Conservation (phyloP, 2,329 filamentous ascomycete species). For the Neopestalotiopsis sp. region DNA sequence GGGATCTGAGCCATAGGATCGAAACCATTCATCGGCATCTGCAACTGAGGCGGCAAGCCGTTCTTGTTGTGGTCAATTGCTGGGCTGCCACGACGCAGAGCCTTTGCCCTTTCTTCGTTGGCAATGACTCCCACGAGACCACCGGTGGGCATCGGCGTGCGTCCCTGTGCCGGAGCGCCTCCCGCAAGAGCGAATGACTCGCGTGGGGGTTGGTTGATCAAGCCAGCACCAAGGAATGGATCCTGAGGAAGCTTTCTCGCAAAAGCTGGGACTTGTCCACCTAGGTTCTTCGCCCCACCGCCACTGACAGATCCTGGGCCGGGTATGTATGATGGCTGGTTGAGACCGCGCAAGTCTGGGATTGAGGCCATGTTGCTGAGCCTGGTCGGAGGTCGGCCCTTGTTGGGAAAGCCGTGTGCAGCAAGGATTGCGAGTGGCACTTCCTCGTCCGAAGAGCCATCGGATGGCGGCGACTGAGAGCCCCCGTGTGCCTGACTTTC, state of each 20-base stretch:
- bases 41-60: conserved; percentile 34
- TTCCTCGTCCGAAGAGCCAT: conserved; percentile 81
- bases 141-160: conserved; percentile 62
- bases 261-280: conserved; percentile 74
- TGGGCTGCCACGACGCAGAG: conserved; percentile 79
- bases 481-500: conserved; percentile 38
- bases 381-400: conserved; percentile 74
- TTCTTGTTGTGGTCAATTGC: conserved; percentile 60
- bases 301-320: conserved; percentile 63
- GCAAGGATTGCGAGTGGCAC: conserved; percentile 85
- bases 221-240: conserved; percentile 79
- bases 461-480: conserved; percentile 44
- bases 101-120: conserved; percentile 78
- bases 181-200: conserved; percentile 77
- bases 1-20: conserved; percentile 57
- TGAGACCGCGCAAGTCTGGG: conserved; percentile 69
- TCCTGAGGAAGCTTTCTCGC: conserved; percentile 82
- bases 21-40: conserved; percentile 43
- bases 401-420: conserved; percentile 86
- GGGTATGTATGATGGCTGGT: conserved; percentile 49
- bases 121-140: conserved; percentile 89
- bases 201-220: conserved; percentile 73
- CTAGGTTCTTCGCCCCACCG: conserved; percentile 45
- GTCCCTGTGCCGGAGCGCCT: conserved; percentile 49
- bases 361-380: conserved; percentile 70